Conservation (phyloP, 805 yeast genomes). For the Dipodascus albidus region DNA sequence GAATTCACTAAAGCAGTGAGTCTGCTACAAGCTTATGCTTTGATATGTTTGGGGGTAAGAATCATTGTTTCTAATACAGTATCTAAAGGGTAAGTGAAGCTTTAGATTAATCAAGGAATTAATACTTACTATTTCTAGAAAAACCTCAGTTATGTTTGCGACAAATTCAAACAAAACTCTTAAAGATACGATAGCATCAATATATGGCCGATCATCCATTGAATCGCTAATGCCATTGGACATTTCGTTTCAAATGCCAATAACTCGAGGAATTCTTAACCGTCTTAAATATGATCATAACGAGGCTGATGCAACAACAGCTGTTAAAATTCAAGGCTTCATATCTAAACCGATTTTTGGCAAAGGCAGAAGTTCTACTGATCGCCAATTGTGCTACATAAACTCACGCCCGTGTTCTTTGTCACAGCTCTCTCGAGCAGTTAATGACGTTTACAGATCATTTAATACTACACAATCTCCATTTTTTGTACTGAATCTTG, state of each 20-base stretch:
- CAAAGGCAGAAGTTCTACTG: slow-evolving; percentile 56
- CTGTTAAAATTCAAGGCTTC: slow-evolving; percentile 38
- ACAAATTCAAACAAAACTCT: slow-evolving; percentile 42
- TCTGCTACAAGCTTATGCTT: slow-evolving; percentile 54
- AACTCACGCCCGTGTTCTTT: slow-evolving; percentile 66
- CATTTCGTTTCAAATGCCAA: slow-evolving; percentile 14
- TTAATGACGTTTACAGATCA: slow-evolving; percentile 63
- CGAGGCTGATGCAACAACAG: slow-evolving; percentile 7
- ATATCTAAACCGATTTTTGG: slow-evolving; percentile 76
- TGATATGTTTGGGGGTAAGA: slow-evolving; percentile 47
- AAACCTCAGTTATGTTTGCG: slow-evolving; percentile 43
- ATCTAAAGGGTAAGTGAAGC: slow-evolving; percentile 13
- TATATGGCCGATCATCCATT: slow-evolving; percentile 60
- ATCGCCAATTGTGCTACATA: slow-evolving; percentile 64
- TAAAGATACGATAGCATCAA: slow-evolving; percentile 46
- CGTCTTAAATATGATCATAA: slow-evolving; percentile 3
- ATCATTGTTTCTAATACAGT: slow-evolving; percentile 43
- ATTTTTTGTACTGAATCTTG: slow-evolving; percentile 49
- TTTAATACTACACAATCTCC: slow-evolving; percentile 71
- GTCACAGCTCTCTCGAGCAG: slow-evolving; percentile 40
- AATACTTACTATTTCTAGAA: slow-evolving; percentile 27
- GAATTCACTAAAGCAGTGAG: slow-evolving; percentile 63
- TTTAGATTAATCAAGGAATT: not conserved
- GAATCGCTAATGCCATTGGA: slow-evolving; percentile 45
- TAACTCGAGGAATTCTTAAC: slow-evolving; percentile 2